Conservation (phyloP, 75 land plant species). For the Pinus albicaulis region DNA sequence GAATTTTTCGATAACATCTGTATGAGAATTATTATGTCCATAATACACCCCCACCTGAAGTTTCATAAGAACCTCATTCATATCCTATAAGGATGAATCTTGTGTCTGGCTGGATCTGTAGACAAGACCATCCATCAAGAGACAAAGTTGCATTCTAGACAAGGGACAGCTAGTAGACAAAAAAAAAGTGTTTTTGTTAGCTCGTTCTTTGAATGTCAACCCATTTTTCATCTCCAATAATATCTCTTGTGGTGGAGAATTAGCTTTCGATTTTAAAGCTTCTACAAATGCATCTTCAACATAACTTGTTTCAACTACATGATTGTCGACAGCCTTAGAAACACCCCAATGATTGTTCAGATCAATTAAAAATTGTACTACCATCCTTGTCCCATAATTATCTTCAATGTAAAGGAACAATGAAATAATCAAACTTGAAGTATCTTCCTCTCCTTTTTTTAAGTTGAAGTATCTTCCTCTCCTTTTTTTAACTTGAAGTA, state of each 20-base stretch:
- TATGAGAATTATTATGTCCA: too few relatives aligned
- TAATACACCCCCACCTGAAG: too few relatives aligned
- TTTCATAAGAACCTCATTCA: constrained; percentile 67
- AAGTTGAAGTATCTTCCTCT: too few relatives aligned
- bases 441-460: too few relatives aligned
- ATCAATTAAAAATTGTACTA: constrained; percentile 63
- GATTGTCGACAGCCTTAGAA: constrained; percentile 44
- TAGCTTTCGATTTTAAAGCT: constrained; percentile 51
- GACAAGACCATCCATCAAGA: constrained; percentile 91
- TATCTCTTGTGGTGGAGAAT: constrained; percentile 63
- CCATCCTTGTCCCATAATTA: constrained; percentile 44
- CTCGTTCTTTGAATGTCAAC: constrained; percentile 36
- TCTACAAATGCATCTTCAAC: constrained; percentile 85
- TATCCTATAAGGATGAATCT: constrained; percentile 67
- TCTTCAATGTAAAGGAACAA: constrained; percentile 77
- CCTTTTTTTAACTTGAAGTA: too few relatives aligned
- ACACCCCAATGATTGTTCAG: constrained; percentile 39
- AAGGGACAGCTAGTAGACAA: constrained; percentile 78
- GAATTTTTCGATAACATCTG: too few relatives aligned
- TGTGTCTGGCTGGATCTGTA: constrained; percentile 65
- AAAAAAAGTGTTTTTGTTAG: constrained; percentile 67
- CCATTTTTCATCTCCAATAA: constrained; percentile 57
- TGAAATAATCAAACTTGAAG: constrained; percentile 38
- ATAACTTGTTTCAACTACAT: constrained; percentile 50
- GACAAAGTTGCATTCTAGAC: constrained; percentile 52